phyloP scores from a whole-genome alignment of 208 protist genomes.

The Angomonas ambiguus region DNA sequence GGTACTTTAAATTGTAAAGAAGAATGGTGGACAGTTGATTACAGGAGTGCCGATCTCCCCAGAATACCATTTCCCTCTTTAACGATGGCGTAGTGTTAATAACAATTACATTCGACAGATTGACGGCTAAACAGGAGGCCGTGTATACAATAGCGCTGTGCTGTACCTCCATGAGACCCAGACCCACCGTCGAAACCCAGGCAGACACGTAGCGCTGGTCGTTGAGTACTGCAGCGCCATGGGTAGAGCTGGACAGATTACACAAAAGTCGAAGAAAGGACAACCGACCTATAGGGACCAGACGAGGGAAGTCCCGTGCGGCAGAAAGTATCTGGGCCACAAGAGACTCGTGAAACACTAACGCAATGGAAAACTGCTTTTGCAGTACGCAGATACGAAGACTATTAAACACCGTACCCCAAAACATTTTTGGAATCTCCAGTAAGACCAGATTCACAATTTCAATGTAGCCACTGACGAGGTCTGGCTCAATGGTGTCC shows the following conservation, averaged over 20 bases:
- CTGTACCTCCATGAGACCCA: conserved; percentile 49
- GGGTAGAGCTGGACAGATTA: conserved; percentile 46
- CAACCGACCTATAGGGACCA: conserved; percentile 54
- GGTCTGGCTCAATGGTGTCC: conserved; percentile 29
- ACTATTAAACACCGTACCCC: conserved; percentile 70
- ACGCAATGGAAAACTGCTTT: conserved; percentile 34
- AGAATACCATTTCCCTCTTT: conserved; percentile 20
- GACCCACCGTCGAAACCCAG: conserved; percentile 62
- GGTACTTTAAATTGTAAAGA: conserved; percentile 47
- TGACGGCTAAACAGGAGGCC: conserved; percentile 61
- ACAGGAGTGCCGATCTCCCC: conserved; percentile 19
- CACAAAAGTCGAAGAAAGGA: conserved; percentile 65
- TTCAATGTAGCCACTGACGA: conserved; percentile 43
- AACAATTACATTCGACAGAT: conserved; percentile 49
- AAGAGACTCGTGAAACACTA: conserved; percentile 46
- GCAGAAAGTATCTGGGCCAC: conserved; percentile 39
- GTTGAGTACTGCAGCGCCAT: conserved; percentile 54
- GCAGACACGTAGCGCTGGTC: conserved; percentile 27
- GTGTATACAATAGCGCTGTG: conserved; percentile 58
- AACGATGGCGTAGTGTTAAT: conserved; percentile 27
- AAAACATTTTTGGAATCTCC: conserved; percentile 33
- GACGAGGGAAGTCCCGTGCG: conserved; percentile 42
- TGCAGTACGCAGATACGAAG: conserved; percentile 70
- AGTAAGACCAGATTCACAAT: conserved; percentile 35
- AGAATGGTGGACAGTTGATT: conserved; percentile 48